Base-by-base conservation (phyloP, 228 moss, liverwort and hornwort genomes). In the Sphagnum magellanicum region DNA sequence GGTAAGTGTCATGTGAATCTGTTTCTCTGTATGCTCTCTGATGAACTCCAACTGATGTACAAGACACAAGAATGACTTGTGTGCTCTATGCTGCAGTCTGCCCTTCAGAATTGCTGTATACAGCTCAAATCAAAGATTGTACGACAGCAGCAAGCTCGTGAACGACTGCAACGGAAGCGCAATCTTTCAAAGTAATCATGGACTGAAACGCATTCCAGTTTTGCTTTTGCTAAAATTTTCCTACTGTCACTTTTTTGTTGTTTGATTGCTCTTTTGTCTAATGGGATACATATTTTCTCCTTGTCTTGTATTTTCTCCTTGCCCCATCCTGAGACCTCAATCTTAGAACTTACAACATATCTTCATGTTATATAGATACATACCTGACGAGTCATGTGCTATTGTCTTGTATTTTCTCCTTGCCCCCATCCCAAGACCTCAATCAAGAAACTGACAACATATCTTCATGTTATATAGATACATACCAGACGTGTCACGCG, bases 71-170 rank as follows among this genome's bases (percentile, higher is more conserved):
- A 32, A 32, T 32, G 32, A 32, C 32, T 32, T 32, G 32, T 32
- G 32, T 32, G 32, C 32, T 51, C 76, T 1, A 47, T 50, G 74
- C 76, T 73, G 55, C 86, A 93, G 96, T 91, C 91, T 32, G 88
- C 93, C 68, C 79, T 97, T 72, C 96, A 97, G 59, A 89, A 97
- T 71, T 97, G 96, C 68, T 97, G 96, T 70, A 88, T 93, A 77
- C 96, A 97, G 72, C 87, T 97, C 48, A 96, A 96, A 76, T 81
- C 89, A 53, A 97, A 91, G 76, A 81, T 97, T 76, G 89, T 97
- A 64, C 88, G 89, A 69, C 96, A 93, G 72, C 96, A 97, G 73
- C 93, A 92, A 85, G 96, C 93, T 46, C 88, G 87, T 61, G 96
- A 97, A n/a, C 84, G 91, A 73, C 96, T 91, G 75, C 86, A 78